Conservation (phyloP, 2,329 filamentous ascomycete species). For the Zalaria obscura region DNA sequence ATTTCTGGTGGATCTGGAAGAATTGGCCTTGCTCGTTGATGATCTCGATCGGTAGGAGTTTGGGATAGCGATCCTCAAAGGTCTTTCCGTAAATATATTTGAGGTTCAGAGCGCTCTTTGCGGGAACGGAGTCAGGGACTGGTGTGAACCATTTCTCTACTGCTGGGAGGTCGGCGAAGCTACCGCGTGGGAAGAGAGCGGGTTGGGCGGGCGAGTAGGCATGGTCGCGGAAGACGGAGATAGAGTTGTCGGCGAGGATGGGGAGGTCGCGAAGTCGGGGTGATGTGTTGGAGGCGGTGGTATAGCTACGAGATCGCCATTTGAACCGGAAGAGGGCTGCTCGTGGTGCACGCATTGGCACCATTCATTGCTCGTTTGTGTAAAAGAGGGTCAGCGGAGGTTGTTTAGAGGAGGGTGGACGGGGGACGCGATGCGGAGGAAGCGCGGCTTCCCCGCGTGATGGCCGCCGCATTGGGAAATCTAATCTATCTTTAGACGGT, state of each 20-base stretch:
- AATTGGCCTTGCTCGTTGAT: constrained; percentile 32
- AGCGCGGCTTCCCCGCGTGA: not conserved
- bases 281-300: constrained; percentile 1
- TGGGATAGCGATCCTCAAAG: constrained; percentile 30
- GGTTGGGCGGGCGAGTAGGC: constrained; percentile 42
- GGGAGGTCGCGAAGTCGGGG: constrained; percentile 7
- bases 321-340: not conserved
- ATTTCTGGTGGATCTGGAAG: constrained; percentile 43
- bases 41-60: constrained; percentile 46
- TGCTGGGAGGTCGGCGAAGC: constrained; percentile 37
- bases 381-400: no score
- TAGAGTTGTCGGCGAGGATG: constrained; percentile 11
- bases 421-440: not conserved
- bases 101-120: constrained; percentile 19
- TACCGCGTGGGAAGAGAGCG: constrained; percentile 31
- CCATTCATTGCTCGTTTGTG: not conserved
- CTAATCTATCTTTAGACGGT: not conserved
- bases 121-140: constrained; percentile 10
- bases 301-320: constrained; percentile 1
- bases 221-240: constrained; percentile 34
- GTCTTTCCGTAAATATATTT: constrained; percentile 16
- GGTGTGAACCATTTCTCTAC: constrained; percentile 44
- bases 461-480: not conserved
- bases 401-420: not conserved
- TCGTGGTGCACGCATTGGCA: not conserved